Evolutionary conservation across 176 grass and related monocot genomes (phyloP).

Genomic region (Oryza meridionalis): DNA sequence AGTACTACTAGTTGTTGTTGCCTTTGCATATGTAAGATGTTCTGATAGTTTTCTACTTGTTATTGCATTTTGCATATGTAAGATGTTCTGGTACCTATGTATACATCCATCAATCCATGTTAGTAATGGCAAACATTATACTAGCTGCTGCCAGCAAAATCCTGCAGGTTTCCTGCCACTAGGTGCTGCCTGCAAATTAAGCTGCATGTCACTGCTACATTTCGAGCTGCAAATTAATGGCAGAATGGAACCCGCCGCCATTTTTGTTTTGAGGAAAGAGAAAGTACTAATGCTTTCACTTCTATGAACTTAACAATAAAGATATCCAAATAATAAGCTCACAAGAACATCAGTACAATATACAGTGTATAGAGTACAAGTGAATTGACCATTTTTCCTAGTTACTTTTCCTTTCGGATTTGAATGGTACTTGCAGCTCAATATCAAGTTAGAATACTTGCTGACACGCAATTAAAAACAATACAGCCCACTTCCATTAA

Average conservation of each 20-base stretch:
- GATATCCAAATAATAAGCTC: background rate
- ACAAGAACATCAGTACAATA: background rate
- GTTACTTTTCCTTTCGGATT: too few species aligned
- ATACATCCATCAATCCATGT: background rate
- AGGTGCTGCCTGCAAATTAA: background rate
- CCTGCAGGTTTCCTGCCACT: background rate
- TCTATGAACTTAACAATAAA: background rate
- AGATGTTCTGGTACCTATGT: background rate
- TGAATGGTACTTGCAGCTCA: too few species aligned
- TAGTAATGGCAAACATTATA: background rate
- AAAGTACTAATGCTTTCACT: background rate
- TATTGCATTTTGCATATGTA: background rate
- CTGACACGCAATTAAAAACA: too few species aligned
- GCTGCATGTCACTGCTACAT: background rate
- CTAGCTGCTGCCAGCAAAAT: background rate
- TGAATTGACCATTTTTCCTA: too few species aligned
- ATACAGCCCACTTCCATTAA: too few species aligned
- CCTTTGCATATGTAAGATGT: too few species aligned
- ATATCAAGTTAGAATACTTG: too few species aligned
- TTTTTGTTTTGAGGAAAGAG: background rate
- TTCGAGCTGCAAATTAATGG: background rate
- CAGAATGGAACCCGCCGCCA: background rate
- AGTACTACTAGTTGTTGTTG: too few species aligned
- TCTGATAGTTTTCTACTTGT: too few species aligned
- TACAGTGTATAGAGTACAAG: background rate